Evolutionary conservation across 306 rosid genomes (phyloP), one percentile per base, ranked within the genome.

Genomic region (Notholithocarpus densiflorus): DNA sequence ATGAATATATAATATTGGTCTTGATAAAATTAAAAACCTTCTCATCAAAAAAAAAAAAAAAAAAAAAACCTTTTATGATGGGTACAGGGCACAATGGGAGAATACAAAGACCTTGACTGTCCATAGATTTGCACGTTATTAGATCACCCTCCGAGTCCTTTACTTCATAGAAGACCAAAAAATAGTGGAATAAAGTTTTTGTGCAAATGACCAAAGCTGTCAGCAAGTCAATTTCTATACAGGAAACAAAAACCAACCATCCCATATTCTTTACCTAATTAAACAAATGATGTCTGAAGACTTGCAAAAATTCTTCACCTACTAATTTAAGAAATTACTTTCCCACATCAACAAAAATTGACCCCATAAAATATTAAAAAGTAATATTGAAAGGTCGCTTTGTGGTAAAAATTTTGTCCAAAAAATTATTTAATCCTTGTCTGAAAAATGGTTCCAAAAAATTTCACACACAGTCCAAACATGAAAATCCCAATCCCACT

Each of bases 271-370:
- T 56, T 54, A 69, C 79, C 80, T 73, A 70, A 82, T 83, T 77
- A 77, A 83, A 83, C 73, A 80, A 80, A 54, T 45, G 73, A 45
- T 51, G 40, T 32, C 51, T 24, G 53, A 72, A 17, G 59, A 73
- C 60, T 23, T 2, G 40, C 53, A 10, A 65, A 61, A 72, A 71
- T 75, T 78, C 85, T 72, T 78, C 78, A 86, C 89, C 87, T 81
- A 86, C 83, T 86, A 72, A 78, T 59, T 64, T 86, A 68, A 81
- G 56, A 75, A 61, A 60, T 73, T 71, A 76, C 73, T 55, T 53
- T 68, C 69, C 71, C 56, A 8, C 48, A 66, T 56, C 86, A 82
- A 83, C 82, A 66, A 74, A 74, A 48, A 72, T 80, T 80, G 84
- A 80, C 82, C 45, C 81, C 59, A 26, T 14, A 11, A n/a, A 18